Base-by-base conservation (phyloP, 2,329 filamentous ascomycete genomes). In the Trichoderma pleuroti region DNA sequence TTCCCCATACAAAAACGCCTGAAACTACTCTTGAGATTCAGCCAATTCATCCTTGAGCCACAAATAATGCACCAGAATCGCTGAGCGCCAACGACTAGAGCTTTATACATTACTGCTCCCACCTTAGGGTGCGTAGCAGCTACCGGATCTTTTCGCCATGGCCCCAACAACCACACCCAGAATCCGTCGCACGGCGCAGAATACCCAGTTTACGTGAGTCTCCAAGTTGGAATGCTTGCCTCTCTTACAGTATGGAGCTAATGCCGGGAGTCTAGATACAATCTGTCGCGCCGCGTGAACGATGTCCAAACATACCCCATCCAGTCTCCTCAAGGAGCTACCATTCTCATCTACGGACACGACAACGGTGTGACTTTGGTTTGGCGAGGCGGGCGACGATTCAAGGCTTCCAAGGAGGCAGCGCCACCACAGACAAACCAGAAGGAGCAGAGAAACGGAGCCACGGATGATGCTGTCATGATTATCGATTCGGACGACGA, bases 401-500 rank as follows among this genome's bases (percentile, higher is more conserved):
- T 91, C 75, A 90, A 88, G 76, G 72, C 81, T 2, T 73, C 78
- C 1, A 78, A 81, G 46, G 82, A 84, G 65, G 74, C 77, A 18
- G 72, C 74, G 2, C 73, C 74, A 16, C 30, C 26, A 18, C 32
- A 68, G 21, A 32, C 67, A 28, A 62, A 34, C 11, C 80, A 80
- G 10, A 80, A 80, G 71, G 80, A 81, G 71, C 87, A 86, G 73
- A 82, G 83, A 60, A 90, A 90, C 73, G 88, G 88, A 14, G 74
- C 80, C 0, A 76, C 78, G 4, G 84, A 85, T 21, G 87, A 89
- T 75, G 81, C 84, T 5, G 83, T 90, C 32, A 90, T 91, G 85
- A 83, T 90, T 18, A 84, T 91, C 68, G 88, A 91, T 75, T 90
- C 87, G 1, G 88, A 91, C 74, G 87, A 89, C 9, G 88, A 90